Base-by-base conservation (phyloP, 2,329 filamentous ascomycete species). In the Aspergillus pseudonomiae region DNA sequence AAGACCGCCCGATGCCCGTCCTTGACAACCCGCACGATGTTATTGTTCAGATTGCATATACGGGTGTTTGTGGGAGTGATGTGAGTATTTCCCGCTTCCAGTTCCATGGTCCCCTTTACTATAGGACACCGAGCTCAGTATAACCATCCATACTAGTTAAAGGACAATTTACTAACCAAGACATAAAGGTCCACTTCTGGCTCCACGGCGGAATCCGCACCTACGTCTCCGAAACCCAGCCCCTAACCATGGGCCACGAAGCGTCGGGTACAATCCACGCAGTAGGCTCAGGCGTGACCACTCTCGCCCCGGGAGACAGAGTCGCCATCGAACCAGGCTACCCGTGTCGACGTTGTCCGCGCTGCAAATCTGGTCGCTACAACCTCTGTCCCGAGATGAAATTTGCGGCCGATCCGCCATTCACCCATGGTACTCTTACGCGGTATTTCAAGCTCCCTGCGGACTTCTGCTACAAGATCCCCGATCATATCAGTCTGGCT, bases 61-160 rank as follows among this genome's bases (percentile, higher is more conserved):
- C 80, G 0, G 81, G 80, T 4, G 78, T 82, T n/a, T 82, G 80
- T 64, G 80, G 79, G 26, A 79, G 77, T 60, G 78, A 79, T 68
- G 75, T 76, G 65, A 32, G 67, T 66, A 36, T 39, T 21, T n/a
- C 32, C 10, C 32, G 2, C 10, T 1, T 34, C 32, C 2, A 34
- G 6, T 2, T 9, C 32, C 32, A 6, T 34, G 26, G 26, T 24
- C 32, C 7, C 32, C 10, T 9, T 6, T 34, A 34, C 32, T 9
- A 34, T 34, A 28, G 5, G 26, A 28, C 26, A 28, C 26, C 26
- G 32, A 9, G 6, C 5, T 6, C 32, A 11, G 5, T 9, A 7
- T 19, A 19, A 7, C 6, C 6, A 39, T 39, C 6, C 6, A 39
- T 39, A 19, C 14, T 39, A 7, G 16, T 6, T 3, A 6, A 7